Evolutionary conservation across 202 grass and related monocot species (phyloP), one percentile per base, ranked within the genome.

Genomic region (Zoysia matrella): DNA sequence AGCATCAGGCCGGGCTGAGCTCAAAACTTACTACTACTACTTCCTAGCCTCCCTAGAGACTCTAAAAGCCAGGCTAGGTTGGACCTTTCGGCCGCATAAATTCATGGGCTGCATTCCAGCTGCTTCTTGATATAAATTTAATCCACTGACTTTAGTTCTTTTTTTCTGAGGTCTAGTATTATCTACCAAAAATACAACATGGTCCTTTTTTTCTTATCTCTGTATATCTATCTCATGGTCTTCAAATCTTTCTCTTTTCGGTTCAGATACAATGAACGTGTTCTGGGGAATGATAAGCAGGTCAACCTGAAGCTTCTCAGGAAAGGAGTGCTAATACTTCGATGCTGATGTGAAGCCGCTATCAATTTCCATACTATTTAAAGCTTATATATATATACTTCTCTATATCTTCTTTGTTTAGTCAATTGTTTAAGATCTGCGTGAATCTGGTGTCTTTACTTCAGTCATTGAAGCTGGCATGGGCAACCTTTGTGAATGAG

Each of bases 191-290:
- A 16, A 67, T 22, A 44, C 61, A 63, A 18, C 55, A 11, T 68
- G 47, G 39, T 52, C 14, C 70, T 16, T 3, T 72, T 3, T 55
- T 48, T 51, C 0, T 0, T 50, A 11, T 1, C 4, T 0, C 7
- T 11, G 2, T 83, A 6, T 49, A 2, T 60, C n/a, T 60, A 18
- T 36, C 58, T 9, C 18, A 61, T 36, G 22, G 22, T 22, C 22
- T 61, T 61, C 10, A 2, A 22, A 22, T 22, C 22, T 61, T 61
- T 70, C 79, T 53, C 52, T 47, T n/a, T 77, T 16, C 10, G 55
- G 52, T 11, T 48, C 39, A 98, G 95, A 92, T 98, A 95, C 79
- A 98, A 98, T 60, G 92, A 95, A 47, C 92, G 87, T 15, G 90
- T 95, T 18, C 90, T 95, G 75, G 95, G 90, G 95, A 98, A 65